Evolutionary conservation across 306 rosid genomes (phyloP).

Genomic region (Betula pendula): DNA sequence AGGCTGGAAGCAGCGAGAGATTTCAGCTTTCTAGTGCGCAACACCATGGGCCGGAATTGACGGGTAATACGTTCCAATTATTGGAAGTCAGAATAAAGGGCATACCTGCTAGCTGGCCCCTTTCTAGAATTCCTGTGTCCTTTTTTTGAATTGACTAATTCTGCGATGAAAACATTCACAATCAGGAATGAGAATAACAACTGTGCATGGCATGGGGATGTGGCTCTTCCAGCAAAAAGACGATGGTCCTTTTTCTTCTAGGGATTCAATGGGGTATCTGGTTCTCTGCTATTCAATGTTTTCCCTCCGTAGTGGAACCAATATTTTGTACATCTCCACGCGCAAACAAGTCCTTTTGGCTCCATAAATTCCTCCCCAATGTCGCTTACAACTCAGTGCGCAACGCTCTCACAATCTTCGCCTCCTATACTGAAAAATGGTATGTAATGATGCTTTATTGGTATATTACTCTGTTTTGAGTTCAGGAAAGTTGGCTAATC

Average conservation of each 20-base stretch:
- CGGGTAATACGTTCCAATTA: no score
- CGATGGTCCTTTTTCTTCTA: background rate
- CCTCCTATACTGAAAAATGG: constrained; percentile 12
- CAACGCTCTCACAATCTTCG: background rate
- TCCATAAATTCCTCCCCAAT: background rate
- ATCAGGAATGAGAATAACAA: background rate
- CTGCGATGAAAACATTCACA: background rate
- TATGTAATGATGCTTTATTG: background rate
- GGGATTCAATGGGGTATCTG: constrained; percentile 26
- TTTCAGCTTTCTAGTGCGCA: background rate
- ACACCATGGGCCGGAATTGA: no score
- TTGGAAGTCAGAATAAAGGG: no score
- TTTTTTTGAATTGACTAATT: background rate
- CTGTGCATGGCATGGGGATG: background rate
- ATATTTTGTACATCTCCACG: background rate
- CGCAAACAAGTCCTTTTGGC: background rate
- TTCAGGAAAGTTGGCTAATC: background rate
- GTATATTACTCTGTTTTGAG: background rate
- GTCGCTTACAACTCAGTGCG: background rate
- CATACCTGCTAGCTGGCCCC: no score
- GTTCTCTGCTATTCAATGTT: constrained; percentile 25
- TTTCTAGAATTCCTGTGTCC: no score
- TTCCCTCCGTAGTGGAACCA: constrained; percentile 31
- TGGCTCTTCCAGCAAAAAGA: background rate
- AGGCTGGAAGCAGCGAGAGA: background rate